phyloP scores from a whole-genome alignment of 1,139 yeast genomes.

The Sugiyamaella japonica region DNA sequence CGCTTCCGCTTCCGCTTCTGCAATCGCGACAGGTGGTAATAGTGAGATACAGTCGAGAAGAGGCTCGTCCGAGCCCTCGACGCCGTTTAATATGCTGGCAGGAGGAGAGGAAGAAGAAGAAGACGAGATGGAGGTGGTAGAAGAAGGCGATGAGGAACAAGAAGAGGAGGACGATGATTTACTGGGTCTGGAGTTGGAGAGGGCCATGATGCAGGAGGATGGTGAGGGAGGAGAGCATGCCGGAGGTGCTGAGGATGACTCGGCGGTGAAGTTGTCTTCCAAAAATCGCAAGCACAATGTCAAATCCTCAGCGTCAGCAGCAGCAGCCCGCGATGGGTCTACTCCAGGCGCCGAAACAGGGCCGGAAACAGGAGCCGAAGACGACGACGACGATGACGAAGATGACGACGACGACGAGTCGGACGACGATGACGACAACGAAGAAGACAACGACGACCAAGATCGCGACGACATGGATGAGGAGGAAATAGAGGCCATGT shows the following conservation, averaged over 20 bases:
- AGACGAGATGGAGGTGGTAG: slow-evolving; percentile 31
- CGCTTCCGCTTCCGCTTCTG: slow-evolving; percentile 13
- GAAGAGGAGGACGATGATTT: slow-evolving; percentile 34
- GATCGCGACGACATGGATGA: slow-evolving; percentile 43
- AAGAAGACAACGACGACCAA: slow-evolving; percentile 51
- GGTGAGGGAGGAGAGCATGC: slow-evolving; percentile 35
- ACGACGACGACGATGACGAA: slow-evolving; percentile 47
- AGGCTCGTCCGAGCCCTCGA: slow-evolving; percentile 29
- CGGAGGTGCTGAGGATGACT: slow-evolving; percentile 40
- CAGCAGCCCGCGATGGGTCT: slow-evolving; percentile 33
- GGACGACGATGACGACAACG: slow-evolving; percentile 55
- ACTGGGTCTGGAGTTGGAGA: slow-evolving; percentile 31
- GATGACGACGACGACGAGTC: slow-evolving; percentile 51
- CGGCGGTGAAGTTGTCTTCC: slow-evolving; percentile 16
- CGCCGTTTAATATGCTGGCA: slow-evolving; percentile 39
- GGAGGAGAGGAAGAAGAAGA: slow-evolving; percentile 32
- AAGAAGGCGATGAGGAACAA: slow-evolving; percentile 29
- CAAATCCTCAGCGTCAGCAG: background rate
- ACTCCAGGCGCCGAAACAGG: slow-evolving; percentile 41
- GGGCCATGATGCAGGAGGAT: slow-evolving; percentile 29
- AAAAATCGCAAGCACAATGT: slow-evolving; percentile 27
- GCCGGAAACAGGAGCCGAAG: slow-evolving; percentile 45
- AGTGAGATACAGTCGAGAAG: background rate
- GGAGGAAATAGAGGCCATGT: slow-evolving; percentile 48
- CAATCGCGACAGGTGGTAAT: background rate